Base-by-base conservation (phyloP, 2,329 filamentous ascomycete species). In the Pseudogymnoascus sp. region DNA sequence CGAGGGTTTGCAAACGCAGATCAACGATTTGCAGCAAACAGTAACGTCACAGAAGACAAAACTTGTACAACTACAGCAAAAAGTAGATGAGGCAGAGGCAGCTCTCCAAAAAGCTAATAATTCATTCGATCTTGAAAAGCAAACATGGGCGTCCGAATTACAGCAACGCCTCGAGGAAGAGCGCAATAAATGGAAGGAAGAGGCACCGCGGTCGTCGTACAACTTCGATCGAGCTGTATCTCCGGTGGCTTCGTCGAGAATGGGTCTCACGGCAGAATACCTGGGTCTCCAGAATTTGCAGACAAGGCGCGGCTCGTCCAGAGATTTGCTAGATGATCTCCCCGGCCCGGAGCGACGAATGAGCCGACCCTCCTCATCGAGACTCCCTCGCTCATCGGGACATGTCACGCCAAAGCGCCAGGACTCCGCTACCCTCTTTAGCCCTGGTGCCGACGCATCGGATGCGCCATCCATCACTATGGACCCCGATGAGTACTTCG, bases 11-110 rank as follows among this genome's bases (percentile, higher is more conserved):
- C 84, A 80, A 69, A 86, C 81, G 38, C 83, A 84, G 62, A 79
- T 88, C n/a, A 81, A 84, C n/a, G 80, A 77, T 15, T 80, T 88
- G 7, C 84, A 88, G 64, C 80, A 85, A 65, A 87, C 92, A 64
- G 76, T 90, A 2, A 78, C 82, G 13, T 78, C 82, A 21, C 83
- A 85, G 62, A 84, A 83, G 62, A 77, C 80, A 3, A 81, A 87
- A 66, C 74, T 89, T 26, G 83, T 86, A 53, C 77, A 81, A 15
- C 77, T 96, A 2, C 85, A 86, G 66, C 82, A 82, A 64, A 83
- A 84, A n/a, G 81, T 87, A 21, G 83, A 88, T 67, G 82, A 88
- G 65, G 80, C 87, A 7, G 83, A 95, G 70, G 78, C 83, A 7
- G 84, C 88, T 4, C 77, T 92, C 1, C 76, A 82, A 29, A 83